Percentiles rank a stretch among this genome's conserved stretches.
Conservation (phyloP, 75 land plant species). For the Chamaecyparis obtusa region DNA sequence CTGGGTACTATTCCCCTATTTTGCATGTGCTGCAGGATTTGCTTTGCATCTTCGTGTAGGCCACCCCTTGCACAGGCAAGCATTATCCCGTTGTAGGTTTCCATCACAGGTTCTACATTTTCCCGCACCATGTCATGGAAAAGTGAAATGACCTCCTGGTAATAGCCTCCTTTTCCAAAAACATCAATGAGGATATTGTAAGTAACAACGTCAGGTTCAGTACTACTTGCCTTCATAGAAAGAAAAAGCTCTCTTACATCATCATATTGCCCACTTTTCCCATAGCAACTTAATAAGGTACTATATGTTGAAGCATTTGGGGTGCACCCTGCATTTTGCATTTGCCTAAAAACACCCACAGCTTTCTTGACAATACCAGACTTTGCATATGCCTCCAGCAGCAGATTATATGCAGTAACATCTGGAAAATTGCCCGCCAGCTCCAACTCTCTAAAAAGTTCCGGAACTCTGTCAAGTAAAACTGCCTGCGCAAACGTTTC, state of each 20-base stretch:
- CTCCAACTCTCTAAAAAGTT: slow-evolving; percentile 85
- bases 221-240: slow-evolving; percentile 89
- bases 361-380: slow-evolving; percentile 59
- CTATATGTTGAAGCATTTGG: slow-evolving; percentile 87
- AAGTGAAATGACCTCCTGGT: slow-evolving; percentile 87
- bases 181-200: slow-evolving; percentile 86
- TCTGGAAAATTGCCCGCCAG: slow-evolving; percentile 79
- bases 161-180: slow-evolving; percentile 92
- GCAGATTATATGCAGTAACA: slow-evolving; percentile 70
- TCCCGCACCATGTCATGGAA: slow-evolving; percentile 94
- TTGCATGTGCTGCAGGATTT: slow-evolving; percentile 71
- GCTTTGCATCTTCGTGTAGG: slow-evolving; percentile 73
- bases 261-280: slow-evolving; percentile 78
- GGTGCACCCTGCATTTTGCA: slow-evolving; percentile 82
- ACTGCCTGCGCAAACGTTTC: slow-evolving; percentile 67
- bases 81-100: slow-evolving; percentile 79
- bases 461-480: slow-evolving; percentile 58
- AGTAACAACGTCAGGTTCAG: slow-evolving; percentile 82
- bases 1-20: slow-evolving; percentile 55
- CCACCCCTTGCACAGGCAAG: slow-evolving; percentile 93
- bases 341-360: slow-evolving; percentile 77
- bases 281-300: slow-evolving; percentile 78
- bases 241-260: slow-evolving; percentile 79
- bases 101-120: slow-evolving; percentile 79
- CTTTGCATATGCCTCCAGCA: slow-evolving; percentile 75